These are phyloP conservation scores for Cystoderma amianthinum DNA, from an alignment of 768 basidiomycete species.

Conservation along the genomic window DNA sequence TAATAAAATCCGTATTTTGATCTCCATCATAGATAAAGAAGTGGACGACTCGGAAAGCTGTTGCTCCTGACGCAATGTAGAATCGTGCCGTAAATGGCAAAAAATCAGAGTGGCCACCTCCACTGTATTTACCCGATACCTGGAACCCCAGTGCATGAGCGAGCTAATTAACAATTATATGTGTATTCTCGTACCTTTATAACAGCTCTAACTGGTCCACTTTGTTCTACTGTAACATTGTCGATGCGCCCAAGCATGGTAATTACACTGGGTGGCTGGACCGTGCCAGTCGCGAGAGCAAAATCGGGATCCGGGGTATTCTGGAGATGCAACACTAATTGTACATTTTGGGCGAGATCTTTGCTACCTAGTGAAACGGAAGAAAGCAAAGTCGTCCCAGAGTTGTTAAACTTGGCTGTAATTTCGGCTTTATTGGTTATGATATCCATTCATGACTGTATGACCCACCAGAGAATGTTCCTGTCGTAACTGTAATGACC, in stretches of 20 bases:
- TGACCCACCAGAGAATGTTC: conserved; percentile 22
- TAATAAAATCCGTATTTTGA: conserved; percentile 29
- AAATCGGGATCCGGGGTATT: conserved; percentile 24
- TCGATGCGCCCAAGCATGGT: conserved; percentile 17
- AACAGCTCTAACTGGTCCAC: conserved; percentile 27
- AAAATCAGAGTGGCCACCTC: conserved; percentile 22
- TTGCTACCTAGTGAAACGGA: conserved; percentile 20
- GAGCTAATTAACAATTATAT: too few species aligned
- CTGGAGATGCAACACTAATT: conserved; percentile 24
- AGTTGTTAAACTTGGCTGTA: conserved; percentile 21
- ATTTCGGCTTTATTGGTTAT: too few species aligned
- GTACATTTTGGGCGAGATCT: conserved; percentile 18
- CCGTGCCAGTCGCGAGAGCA: conserved; percentile 6
- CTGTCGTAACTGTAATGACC: conserved; percentile 23
- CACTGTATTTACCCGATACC: conserved; percentile 28
- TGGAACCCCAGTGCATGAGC: too few species aligned
- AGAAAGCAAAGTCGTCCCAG: conserved; percentile 22
- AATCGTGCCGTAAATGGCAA: conserved; percentile 28
- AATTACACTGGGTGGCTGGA: conserved; percentile 7
- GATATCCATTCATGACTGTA: too few species aligned
- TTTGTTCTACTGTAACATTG: conserved; percentile 24
- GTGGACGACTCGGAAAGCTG: conserved; percentile 22
- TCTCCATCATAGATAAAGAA: conserved; percentile 32
- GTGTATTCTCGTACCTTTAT: conserved; percentile 22
- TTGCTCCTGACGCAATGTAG: conserved; percentile 25